Evolutionary conservation across 2,329 filamentous ascomycete genomes (phyloP).

Genomic region (Alternaria dauci): DNA sequence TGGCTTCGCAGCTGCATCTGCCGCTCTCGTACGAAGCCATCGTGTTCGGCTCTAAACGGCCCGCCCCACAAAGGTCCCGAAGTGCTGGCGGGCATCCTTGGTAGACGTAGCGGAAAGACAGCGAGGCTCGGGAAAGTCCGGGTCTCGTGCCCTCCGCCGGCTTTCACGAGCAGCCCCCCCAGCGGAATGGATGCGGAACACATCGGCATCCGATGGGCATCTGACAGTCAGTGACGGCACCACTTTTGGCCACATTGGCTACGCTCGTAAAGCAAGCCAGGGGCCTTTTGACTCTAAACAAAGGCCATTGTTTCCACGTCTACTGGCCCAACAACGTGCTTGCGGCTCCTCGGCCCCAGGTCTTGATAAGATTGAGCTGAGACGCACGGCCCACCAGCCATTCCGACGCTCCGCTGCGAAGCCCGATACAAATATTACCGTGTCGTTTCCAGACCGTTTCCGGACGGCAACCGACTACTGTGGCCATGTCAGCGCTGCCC

Average conservation of each 20-base stretch:
- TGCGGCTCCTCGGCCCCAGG: not conserved
- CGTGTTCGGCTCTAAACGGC: not conserved
- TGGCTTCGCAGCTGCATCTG: not conserved
- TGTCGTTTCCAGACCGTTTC: constrained; percentile 37
- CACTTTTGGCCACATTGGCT: constrained; percentile 26
- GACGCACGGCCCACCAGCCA: constrained; percentile 9
- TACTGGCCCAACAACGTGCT: not conserved
- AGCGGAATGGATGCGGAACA: constrained; percentile 17
- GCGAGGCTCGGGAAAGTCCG: constrained; percentile 5
- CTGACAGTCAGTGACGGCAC: constrained; percentile 36
- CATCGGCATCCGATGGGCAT: constrained; percentile 14
- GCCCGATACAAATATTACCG: constrained; percentile 37
- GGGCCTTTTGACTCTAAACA: constrained; percentile 1
- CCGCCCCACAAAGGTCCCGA: constrained; percentile 9
- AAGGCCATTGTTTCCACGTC: not conserved
- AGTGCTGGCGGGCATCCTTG: constrained; percentile 5
- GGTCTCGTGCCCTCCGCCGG: not conserved
- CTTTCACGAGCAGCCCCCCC: not conserved
- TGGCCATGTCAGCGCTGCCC: constrained; percentile 31
- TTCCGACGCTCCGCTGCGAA: constrained; percentile 12
- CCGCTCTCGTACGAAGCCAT: not conserved
- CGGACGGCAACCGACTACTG: constrained; percentile 30
- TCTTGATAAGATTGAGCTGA: constrained; percentile 3
- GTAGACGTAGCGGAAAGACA: constrained; percentile 8
- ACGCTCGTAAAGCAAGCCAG: not conserved